These are phyloP conservation scores for Elsinoe necatrix DNA, from an alignment of 2,329 filamentous ascomycete genomes.

Conservation along the genomic window DNA sequence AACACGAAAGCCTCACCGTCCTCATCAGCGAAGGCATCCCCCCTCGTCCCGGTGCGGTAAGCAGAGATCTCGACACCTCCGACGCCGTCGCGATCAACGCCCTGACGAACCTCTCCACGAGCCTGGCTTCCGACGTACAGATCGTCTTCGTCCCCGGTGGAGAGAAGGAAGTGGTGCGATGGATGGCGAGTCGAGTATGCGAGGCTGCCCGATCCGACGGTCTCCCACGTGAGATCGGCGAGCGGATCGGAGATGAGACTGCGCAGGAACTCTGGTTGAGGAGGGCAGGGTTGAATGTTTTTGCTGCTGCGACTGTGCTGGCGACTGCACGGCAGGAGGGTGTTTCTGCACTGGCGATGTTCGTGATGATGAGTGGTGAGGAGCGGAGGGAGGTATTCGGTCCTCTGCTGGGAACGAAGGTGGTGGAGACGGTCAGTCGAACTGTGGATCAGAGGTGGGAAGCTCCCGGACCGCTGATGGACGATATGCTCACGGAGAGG, in stretches of 20 bases:
- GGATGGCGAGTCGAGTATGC: slow-evolving; percentile 38
- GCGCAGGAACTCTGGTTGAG: slow-evolving; percentile 61
- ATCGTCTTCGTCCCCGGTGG: slow-evolving; percentile 36
- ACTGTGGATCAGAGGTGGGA: slow-evolving; percentile 46
- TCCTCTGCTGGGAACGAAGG: slow-evolving; percentile 46
- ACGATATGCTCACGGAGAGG: not conserved
- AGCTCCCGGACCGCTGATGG: not conserved
- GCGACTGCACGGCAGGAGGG: slow-evolving; percentile 25
- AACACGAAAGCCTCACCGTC: slow-evolving; percentile 61
- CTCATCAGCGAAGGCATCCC: slow-evolving; percentile 47
- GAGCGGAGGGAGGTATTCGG: slow-evolving; percentile 46
- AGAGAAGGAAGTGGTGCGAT: slow-evolving; percentile 31
- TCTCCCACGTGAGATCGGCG: slow-evolving; percentile 20
- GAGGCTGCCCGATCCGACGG: slow-evolving; percentile 20
- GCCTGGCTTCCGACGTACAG: slow-evolving; percentile 32
- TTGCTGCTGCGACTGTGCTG: slow-evolving; percentile 59
- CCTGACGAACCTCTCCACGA: slow-evolving; percentile 37
- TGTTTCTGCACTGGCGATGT: slow-evolving; percentile 42
- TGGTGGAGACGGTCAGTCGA: slow-evolving; percentile 46
- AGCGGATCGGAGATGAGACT: slow-evolving; percentile 45
- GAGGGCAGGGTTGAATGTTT: slow-evolving; percentile 59
- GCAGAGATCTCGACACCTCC: slow-evolving; percentile 23
- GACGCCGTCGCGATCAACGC: slow-evolving; percentile 29
- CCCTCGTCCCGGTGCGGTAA: not conserved
- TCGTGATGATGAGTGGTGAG: slow-evolving; percentile 48